A percentile compares a stretch with the other conserved stretches of the same genome.
Conservation (phyloP, 164 flowering plant genomes). For the Magnolia changhungtana region DNA sequence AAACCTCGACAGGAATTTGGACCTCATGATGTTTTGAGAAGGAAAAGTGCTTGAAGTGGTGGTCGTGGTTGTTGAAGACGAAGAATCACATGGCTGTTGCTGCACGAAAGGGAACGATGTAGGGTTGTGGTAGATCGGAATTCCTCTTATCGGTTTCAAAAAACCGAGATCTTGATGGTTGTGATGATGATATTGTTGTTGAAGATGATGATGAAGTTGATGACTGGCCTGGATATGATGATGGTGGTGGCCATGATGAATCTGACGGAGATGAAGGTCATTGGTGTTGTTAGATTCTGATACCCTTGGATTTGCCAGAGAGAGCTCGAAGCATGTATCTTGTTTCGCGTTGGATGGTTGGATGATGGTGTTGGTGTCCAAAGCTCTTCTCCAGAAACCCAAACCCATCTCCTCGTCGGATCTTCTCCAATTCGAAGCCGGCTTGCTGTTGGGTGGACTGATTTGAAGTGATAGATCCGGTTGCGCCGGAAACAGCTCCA, state of each 20-base stretch:
- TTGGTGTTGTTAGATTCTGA: slow-evolving; percentile 19
- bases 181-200: slow-evolving; percentile 17
- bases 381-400: slow-evolving; percentile 73
- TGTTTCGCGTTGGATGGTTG: slow-evolving; percentile 25
- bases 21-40: slow-evolving; percentile 51
- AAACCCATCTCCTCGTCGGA: slow-evolving; percentile 55
- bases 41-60: slow-evolving; percentile 21
- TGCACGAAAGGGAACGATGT: slow-evolving; percentile 37
- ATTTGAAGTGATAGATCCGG: slow-evolving; percentile 93
- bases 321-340: slow-evolving; percentile 41
- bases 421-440: slow-evolving; percentile 45
- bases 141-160: slow-evolving; percentile 83
- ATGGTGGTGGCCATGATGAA: slow-evolving; percentile 14
- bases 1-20: slow-evolving; percentile 65
- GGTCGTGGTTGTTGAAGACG: slow-evolving; percentile 22
- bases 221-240: slow-evolving; percentile 13
- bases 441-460: slow-evolving; percentile 74
- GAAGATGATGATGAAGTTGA: slow-evolving; percentile 22
- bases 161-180: slow-evolving; percentile 41
- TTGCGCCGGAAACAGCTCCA: slow-evolving; percentile 95
- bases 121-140: slow-evolving; percentile 71
- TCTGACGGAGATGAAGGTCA: slow-evolving; percentile 18
- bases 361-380: slow-evolving; percentile 40
- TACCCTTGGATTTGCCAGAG: slow-evolving; percentile 50
- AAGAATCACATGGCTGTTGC: slow-evolving; percentile 28